A percentile compares a stretch with the other conserved stretches of the same genome.
These are phyloP conservation scores for Backusella psychrophila DNA, from an alignment of 192 early-diverging fungal species.

Conservation along the genomic window DNA sequence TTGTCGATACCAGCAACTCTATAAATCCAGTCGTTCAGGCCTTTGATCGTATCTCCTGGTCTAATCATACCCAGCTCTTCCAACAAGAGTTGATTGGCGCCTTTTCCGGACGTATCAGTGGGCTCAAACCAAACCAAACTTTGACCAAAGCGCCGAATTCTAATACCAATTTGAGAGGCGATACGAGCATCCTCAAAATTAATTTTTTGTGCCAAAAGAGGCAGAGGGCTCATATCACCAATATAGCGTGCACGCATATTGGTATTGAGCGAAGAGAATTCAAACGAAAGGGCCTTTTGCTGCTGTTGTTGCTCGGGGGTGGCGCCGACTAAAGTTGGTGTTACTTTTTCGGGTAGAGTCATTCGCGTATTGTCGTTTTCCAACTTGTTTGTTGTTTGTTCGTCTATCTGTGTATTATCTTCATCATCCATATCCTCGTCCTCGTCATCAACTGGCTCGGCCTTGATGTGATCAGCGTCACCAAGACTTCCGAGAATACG, in stretches of 20 bases:
- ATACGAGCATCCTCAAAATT: slow-evolving; percentile 24
- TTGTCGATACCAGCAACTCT: slow-evolving; percentile 31
- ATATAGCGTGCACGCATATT: slow-evolving; percentile 19
- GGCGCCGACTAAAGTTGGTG: not conserved
- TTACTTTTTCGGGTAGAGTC: not conserved
- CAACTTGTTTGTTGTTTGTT: not conserved
- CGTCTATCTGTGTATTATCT: not conserved
- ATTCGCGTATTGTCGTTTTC: not conserved
- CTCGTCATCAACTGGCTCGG: not conserved
- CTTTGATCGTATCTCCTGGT: slow-evolving; percentile 27
- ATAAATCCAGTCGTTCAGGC: slow-evolving; percentile 32
- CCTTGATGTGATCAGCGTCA: slow-evolving; percentile 1
- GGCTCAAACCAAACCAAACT: slow-evolving; percentile 22
- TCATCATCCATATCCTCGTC: not conserved
- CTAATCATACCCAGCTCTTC: slow-evolving; percentile 18
- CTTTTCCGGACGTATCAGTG: not conserved
- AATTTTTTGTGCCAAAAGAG: slow-evolving; percentile 27
- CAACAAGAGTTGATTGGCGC: slow-evolving; percentile 3
- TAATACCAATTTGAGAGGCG: not conserved
- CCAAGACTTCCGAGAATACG: slow-evolving; percentile 19
- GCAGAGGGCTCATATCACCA: slow-evolving; percentile 28
- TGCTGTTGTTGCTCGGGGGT: not conserved
- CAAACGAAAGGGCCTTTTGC: not conserved
- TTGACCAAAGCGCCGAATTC: slow-evolving; percentile 25
- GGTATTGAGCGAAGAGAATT: not conserved